Conservation (phyloP, 129 eudicot species). For the Pulicaria dysenterica region DNA sequence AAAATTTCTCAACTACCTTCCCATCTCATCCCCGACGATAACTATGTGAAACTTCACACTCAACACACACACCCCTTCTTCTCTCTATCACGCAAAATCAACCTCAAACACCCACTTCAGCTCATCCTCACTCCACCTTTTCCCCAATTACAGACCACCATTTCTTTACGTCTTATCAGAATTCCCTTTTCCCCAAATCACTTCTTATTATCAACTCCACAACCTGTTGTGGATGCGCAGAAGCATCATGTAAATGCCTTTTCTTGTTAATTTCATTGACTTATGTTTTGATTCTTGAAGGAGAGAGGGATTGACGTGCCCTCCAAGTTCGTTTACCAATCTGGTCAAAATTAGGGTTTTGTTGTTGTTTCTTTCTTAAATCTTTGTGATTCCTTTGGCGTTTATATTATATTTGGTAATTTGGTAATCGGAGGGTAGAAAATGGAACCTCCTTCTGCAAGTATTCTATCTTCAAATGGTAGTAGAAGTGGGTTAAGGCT, state of each 20-base stretch:
- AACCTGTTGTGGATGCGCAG: not conserved
- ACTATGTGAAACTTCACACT: slow-evolving; percentile 22
- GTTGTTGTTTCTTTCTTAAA: not conserved
- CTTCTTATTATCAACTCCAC: not conserved
- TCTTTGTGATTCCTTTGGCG: not conserved
- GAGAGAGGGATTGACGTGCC: slow-evolving; percentile 23
- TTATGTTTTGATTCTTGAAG: slow-evolving; percentile 22
- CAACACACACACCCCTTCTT: slow-evolving; percentile 15
- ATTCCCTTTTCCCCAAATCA: slow-evolving; percentile 10
- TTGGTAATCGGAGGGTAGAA: not conserved
- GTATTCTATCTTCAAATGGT: slow-evolving; percentile 20
- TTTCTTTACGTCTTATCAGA: slow-evolving; percentile 16
- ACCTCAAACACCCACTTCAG: slow-evolving; percentile 9
- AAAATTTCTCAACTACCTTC: slow-evolving; percentile 19
- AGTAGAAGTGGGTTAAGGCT: slow-evolving; percentile 30
- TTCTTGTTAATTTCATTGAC: slow-evolving; percentile 16
- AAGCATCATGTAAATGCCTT: not conserved
- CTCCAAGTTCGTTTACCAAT: slow-evolving; percentile 21
- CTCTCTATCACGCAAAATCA: slow-evolving; percentile 15
- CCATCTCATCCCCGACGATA: slow-evolving; percentile 6
- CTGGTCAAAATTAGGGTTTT: slow-evolving; percentile 35
- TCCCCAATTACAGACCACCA: slow-evolving; percentile 18
- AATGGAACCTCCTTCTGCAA: slow-evolving; percentile 31
- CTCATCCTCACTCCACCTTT: not conserved
- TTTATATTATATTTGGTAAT: not conserved